Evolutionary conservation across 1,284 basidiomycete genomes (phyloP).

Genomic region (Schizopora paradoxa): DNA sequence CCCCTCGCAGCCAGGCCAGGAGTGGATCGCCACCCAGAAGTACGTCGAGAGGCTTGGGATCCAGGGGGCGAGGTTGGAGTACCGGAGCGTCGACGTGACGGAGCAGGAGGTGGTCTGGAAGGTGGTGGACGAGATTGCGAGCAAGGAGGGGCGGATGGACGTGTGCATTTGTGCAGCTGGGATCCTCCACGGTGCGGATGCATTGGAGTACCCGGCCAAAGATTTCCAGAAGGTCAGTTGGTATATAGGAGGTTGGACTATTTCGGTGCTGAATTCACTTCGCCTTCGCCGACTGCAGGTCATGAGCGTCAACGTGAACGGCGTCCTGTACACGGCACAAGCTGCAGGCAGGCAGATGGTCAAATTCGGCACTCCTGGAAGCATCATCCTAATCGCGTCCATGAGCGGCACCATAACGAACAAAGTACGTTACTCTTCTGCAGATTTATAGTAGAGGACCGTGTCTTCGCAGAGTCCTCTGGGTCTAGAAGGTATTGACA

Average conservation of each 20-base stretch:
- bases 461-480: neutral
- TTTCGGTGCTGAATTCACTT: conserved; percentile 1
- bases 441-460: neutral
- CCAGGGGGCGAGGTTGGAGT: conserved; percentile 51
- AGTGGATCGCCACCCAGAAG: conserved; percentile 55
- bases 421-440: conserved; percentile 49
- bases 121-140: conserved; percentile 52
- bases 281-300: conserved; percentile 38
- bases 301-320: conserved; percentile 70
- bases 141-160: conserved; percentile 62
- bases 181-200: conserved; percentile 59
- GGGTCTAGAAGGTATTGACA: neutral
- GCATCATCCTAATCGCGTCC: conserved; percentile 79
- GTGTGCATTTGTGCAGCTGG: conserved; percentile 76
- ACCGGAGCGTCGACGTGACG: conserved; percentile 59
- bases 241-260: conserved; percentile 9
- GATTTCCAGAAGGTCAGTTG: conserved; percentile 66
- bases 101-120: conserved; percentile 56
- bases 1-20: conserved; percentile 54
- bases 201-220: conserved; percentile 64
- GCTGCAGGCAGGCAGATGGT: conserved; percentile 75
- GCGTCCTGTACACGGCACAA: conserved; percentile 74
- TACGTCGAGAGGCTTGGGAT: conserved; percentile 44
- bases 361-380: conserved; percentile 65
- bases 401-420: conserved; percentile 87